Conservation (phyloP, 176 grass and related monocot species). For the Bothriochloa decipiens region DNA sequence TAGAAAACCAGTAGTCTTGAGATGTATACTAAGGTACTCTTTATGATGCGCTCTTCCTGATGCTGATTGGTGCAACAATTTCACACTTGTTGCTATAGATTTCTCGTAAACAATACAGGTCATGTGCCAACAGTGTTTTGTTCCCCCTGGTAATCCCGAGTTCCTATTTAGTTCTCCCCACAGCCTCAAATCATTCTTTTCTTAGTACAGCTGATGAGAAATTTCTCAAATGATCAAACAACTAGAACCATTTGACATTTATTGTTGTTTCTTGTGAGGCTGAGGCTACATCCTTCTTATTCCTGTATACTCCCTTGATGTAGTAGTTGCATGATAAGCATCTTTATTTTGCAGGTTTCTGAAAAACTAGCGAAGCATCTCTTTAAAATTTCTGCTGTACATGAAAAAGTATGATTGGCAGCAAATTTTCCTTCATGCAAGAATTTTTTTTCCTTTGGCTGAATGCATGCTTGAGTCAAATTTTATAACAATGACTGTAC, state of each 20-base stretch:
- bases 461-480: constrained; percentile 5
- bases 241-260: constrained; percentile 4
- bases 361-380: constrained; percentile 75
- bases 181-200: background rate
- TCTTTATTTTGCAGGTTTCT: constrained; percentile 53
- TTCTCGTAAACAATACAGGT: background rate
- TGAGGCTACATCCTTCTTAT: background rate
- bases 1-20: constrained; percentile 74
- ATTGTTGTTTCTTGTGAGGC: constrained; percentile 21
- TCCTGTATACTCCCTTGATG: constrained; percentile 1
- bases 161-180: background rate
- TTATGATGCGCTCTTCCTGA: constrained; percentile 9
- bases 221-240: background rate
- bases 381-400: constrained; percentile 60
- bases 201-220: background rate
- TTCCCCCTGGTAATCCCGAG: background rate
- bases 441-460: background rate
- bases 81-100: background rate
- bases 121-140: too few species aligned
- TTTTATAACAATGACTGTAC: constrained; percentile 6
- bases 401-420: constrained; percentile 69
- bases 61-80: background rate
- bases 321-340: constrained; percentile 15
- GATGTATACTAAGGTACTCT: constrained; percentile 63
- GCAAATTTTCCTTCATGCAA: background rate